A percentile compares a stretch with the other conserved stretches of the same genome.
Evolutionary conservation across 306 rosid species (phyloP).

Genomic region (Inga leiocalycina): DNA sequence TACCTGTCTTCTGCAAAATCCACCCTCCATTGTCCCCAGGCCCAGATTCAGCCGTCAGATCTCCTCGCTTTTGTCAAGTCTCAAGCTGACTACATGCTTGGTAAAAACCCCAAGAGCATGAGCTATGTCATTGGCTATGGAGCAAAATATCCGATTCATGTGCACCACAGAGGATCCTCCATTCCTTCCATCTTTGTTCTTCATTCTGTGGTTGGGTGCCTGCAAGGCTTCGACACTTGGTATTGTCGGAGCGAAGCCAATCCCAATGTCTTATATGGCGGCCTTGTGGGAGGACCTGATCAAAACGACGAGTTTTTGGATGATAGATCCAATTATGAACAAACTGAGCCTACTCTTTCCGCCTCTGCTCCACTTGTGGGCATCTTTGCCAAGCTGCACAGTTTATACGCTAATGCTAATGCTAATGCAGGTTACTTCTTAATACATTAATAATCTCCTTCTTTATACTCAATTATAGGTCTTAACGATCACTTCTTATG

Average conservation of each 20-base stretch:
- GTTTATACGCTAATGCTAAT: slow-evolving; percentile 42
- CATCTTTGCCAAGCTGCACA: slow-evolving; percentile 78
- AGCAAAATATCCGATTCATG: slow-evolving; percentile 61
- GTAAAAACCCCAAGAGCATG: slow-evolving; percentile 68
- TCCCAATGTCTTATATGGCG: slow-evolving; percentile 75
- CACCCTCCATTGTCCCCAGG: slow-evolving; percentile 72
- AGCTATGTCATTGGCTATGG: slow-evolving; percentile 89
- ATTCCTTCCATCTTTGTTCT: slow-evolving; percentile 55
- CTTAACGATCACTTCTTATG: slow-evolving; percentile 2
- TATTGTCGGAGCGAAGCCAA: slow-evolving; percentile 54
- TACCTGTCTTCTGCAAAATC: slow-evolving; percentile 63
- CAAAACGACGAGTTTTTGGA: slow-evolving; percentile 60
- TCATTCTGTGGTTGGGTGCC: slow-evolving; percentile 59
- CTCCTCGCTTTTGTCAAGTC: slow-evolving; percentile 72
- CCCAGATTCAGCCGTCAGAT: slow-evolving; percentile 67
- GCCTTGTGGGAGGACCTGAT: slow-evolving; percentile 88
- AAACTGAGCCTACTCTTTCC: slow-evolving; percentile 82
- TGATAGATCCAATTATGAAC: slow-evolving; percentile 82
- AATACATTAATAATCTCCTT: background rate
- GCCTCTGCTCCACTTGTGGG: slow-evolving; percentile 80
- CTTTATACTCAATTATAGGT: background rate
- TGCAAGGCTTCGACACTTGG: slow-evolving; percentile 78
- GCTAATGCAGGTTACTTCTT: slow-evolving; percentile 36
- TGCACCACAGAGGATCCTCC: slow-evolving; percentile 89
- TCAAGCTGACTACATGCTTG: slow-evolving; percentile 85